A percentile compares a stretch with the other conserved stretches of the same genome.
Evolutionary conservation across 768 basidiomycete genomes (phyloP).

Genomic region (Mrakia blollopis): DNA sequence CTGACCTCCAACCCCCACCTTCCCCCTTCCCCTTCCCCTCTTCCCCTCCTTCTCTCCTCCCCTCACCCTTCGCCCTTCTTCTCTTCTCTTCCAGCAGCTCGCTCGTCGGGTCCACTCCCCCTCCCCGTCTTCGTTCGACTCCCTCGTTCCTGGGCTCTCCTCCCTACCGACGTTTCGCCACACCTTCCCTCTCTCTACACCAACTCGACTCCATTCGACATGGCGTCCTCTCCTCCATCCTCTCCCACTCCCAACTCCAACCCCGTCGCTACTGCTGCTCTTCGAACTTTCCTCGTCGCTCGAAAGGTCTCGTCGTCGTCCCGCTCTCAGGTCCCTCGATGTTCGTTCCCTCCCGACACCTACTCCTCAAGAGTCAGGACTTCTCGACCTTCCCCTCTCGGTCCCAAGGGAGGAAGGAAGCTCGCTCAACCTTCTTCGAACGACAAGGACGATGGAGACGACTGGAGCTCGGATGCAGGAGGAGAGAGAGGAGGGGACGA

Average conservation of each 20-base stretch:
- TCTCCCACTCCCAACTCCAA: background rate
- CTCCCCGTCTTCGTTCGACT: background rate
- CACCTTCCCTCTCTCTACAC: background rate
- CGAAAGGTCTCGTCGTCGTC: conserved; percentile 4
- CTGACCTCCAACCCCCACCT: background rate
- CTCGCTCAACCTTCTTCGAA: no score
- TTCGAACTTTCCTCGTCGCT: conserved; percentile 5
- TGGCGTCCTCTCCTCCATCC: background rate
- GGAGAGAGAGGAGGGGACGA: background rate
- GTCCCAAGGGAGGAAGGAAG: background rate
- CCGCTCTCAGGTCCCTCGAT: background rate
- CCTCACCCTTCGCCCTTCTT: background rate
- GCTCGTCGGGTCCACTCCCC: no score
- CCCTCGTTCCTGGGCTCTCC: background rate
- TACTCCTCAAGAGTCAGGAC: background rate
- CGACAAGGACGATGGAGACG: background rate
- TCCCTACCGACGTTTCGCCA: background rate
- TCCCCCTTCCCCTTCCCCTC: background rate
- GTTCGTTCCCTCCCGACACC: conserved; percentile 13
- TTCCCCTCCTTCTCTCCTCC: background rate
- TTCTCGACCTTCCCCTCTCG: conserved; percentile 1
- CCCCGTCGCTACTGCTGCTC: background rate
- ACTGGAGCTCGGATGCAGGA: conserved; percentile 22
- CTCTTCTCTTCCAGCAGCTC: background rate
- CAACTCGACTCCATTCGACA: background rate